phyloP scores from a whole-genome alignment of 2,329 filamentous ascomycete genomes.

The Arthrobotrys sinensis region DNA sequence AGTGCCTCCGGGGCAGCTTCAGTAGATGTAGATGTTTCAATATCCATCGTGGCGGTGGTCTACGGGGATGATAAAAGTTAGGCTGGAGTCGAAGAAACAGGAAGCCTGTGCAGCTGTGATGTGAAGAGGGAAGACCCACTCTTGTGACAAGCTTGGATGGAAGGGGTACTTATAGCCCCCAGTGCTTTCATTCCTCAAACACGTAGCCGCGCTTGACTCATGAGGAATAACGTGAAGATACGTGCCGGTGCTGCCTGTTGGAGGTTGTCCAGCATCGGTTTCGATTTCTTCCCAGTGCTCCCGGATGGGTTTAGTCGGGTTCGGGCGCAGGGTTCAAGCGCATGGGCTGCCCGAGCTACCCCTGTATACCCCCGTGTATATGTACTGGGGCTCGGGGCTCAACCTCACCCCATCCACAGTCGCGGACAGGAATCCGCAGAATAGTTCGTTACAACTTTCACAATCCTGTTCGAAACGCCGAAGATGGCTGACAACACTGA shows the following conservation, averaged over 20 bases:
- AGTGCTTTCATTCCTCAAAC: neutral
- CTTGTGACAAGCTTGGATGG: too few species aligned
- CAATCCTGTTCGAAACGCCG: constrained; percentile 1
- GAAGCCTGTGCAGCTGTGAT: neutral
- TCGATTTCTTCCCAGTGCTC: neutral
- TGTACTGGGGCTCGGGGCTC: neutral
- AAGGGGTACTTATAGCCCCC: neutral
- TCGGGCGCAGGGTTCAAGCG: neutral
- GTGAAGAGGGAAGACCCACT: neutral
- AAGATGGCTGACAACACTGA: constrained; percentile 50
- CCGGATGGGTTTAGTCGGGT: neutral
- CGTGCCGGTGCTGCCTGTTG: neutral
- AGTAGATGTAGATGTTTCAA: constrained; percentile 28
- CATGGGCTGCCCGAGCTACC: constrained; percentile 1
- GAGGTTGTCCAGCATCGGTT: neutral
- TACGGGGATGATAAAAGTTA: neutral
- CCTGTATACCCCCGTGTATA: neutral
- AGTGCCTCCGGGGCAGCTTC: constrained; percentile 16
- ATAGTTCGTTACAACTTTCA: neutral
- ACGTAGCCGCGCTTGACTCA: constrained; percentile 17
- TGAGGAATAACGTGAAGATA: constrained; percentile 13
- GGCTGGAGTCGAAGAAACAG: neutral
- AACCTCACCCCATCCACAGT: neutral
- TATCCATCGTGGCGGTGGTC: constrained; percentile 31
- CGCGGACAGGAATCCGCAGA: neutral